Base-by-base conservation (phyloP, 768 basidiomycete species). In the Naganishia antarctica region DNA sequence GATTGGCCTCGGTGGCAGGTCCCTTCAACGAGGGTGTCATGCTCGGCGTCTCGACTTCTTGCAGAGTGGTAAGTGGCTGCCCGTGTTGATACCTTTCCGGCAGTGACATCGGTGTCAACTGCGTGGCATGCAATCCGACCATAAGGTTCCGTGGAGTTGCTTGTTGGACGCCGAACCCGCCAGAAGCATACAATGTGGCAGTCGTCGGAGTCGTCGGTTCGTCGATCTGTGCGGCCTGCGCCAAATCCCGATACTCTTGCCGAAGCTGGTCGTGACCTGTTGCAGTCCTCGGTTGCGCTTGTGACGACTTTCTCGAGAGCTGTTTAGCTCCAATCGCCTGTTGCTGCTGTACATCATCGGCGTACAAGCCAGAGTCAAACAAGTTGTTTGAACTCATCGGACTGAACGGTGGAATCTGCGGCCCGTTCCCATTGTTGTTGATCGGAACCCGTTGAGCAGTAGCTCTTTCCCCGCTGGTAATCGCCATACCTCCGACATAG, bases 11-110 rank as follows among this genome's bases (percentile, higher is more conserved):
- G 59, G 26, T 25, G 8, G 18, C 40, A 18, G 6, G 1, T 34
- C 44, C 40, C 31, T 34, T 32, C 23, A 34, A 40, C 15, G 31
- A 32, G 5, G 53, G 53, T 18, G 45, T 46, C 45, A 46, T 46
- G n/a, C 15, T 6, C 8, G 61, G 61, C 3, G 63, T 64, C 18
- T 64, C 63, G 7, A 64, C 51, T 29, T 64, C 63, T 11, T 26
- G 26, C 11, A 64, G 25, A 2, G 63, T 53, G 2, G 48, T 58
- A 7, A 64, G 53, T 2, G 63, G 63, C 37, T 49, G 63, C 3
- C 63, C 63, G 37, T 64, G 63, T 28, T 59, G 63, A 31, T 64
- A 64, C 45, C 51, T 40, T n/a, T 63, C 49, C 25, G 43, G 40
- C 44, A 41, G 6, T 25, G 62, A 31, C 47, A 53, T 41, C 25